A percentile compares a stretch with the other conserved stretches of the same genome.
Evolutionary conservation across 495 filamentous ascomycete species (phyloP).

Genomic region (Penicillium roqueforti): DNA sequence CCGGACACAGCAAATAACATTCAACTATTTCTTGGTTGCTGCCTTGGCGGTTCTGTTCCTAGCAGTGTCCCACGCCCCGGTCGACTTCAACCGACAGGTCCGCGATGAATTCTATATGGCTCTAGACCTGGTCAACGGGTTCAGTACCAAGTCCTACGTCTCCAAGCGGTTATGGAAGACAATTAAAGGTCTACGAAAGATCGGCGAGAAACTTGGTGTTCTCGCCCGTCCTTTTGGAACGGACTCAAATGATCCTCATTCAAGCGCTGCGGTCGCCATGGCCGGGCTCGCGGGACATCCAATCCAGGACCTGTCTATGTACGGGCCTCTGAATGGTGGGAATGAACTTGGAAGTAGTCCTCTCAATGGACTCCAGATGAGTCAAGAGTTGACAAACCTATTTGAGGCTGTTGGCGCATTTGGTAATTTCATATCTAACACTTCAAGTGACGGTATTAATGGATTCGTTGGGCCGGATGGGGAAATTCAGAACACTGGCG

Average conservation of each 20-base stretch:
- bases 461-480: conserved; percentile 41
- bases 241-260: conserved; percentile 54
- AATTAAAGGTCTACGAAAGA: conserved; percentile 71
- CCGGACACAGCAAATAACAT: conserved; percentile 71
- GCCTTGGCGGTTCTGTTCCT: conserved; percentile 79
- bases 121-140: conserved; percentile 73
- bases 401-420: conserved; percentile 68
- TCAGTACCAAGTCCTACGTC: conserved; percentile 74
- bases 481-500: conserved; percentile 43
- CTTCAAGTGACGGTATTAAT: conserved; percentile 38
- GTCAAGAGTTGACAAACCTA: conserved; percentile 59
- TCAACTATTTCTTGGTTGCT: conserved; percentile 83
- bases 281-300: conserved; percentile 67
- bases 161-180: conserved; percentile 79
- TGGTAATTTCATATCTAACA: conserved; percentile 40
- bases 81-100: conserved; percentile 67
- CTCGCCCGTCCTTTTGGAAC: conserved; percentile 41
- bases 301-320: conserved; percentile 56
- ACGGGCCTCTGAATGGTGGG: conserved; percentile 41
- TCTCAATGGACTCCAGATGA: conserved; percentile 59
- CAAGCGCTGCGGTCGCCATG: conserved; percentile 67
- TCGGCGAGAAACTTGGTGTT: conserved; percentile 77
- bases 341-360: conserved; percentile 56
- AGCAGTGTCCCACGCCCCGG: conserved; percentile 75
- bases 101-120: conserved; percentile 86